phyloP scores from a whole-genome alignment of 2,329 filamentous ascomycete species.

The Sclerotinia borealis region DNA sequence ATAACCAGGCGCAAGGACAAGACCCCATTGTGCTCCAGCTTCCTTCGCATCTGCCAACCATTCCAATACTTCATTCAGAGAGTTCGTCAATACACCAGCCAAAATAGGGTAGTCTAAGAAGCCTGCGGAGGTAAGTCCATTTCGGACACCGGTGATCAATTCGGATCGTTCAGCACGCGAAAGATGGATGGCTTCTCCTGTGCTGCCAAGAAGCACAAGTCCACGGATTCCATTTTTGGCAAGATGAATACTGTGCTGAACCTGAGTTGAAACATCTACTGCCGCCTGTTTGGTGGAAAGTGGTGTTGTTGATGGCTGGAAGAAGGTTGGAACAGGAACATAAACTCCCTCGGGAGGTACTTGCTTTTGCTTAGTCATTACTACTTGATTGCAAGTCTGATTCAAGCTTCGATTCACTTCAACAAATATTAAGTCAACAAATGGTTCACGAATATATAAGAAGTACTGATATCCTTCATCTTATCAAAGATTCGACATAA shows the following conservation, averaged over 20 bases:
- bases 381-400: neutral
- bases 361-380: neutral
- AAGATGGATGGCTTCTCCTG: constrained; percentile 56
- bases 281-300: constrained; percentile 20
- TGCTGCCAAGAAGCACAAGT: constrained; percentile 54
- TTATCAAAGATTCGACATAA: neutral
- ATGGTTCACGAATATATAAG: neutral
- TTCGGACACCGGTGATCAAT: constrained; percentile 3
- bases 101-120: constrained; percentile 53
- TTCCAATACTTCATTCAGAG: constrained; percentile 48
- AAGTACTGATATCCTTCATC: neutral
- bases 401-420: neutral
- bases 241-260: constrained; percentile 50
- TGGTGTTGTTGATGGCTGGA: constrained; percentile 28
- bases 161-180: constrained; percentile 44
- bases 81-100: constrained; percentile 49
- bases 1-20: constrained; percentile 58
- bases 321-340: constrained; percentile 56
- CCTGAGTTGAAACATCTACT: constrained; percentile 51
- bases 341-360: constrained; percentile 40
- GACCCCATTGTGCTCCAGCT: constrained; percentile 56
- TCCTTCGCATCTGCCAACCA: constrained; percentile 42
- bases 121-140: constrained; percentile 45
- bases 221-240: constrained; percentile 52
- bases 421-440: neutral